Conservation (phyloP, 345 rosid species). For the Salix brachista region DNA sequence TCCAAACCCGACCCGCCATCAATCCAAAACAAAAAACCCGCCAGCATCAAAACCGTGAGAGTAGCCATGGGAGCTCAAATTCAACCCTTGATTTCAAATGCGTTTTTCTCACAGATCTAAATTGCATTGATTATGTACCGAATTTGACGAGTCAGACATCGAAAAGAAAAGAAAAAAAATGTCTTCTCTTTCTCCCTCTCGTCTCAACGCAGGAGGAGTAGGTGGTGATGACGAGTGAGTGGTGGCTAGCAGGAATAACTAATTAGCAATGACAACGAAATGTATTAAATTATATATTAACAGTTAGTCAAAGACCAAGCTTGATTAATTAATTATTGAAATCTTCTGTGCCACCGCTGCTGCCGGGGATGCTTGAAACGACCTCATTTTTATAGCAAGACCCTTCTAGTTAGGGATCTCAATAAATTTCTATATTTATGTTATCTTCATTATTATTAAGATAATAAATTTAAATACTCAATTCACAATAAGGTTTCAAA, state of each 20-base stretch:
- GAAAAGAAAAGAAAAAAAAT: neutral
- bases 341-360: too few relatives aligned
- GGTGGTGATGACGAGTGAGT: neutral
- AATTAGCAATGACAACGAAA: neutral
- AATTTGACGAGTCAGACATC: constrained; percentile 38
- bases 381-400: too few relatives aligned
- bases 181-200: neutral
- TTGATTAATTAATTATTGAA: too few relatives aligned
- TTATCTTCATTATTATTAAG: too few relatives aligned
- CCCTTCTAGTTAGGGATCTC: too few relatives aligned
- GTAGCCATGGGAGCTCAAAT: constrained; percentile 38
- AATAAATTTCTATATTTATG: too few relatives aligned
- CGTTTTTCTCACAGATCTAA: constrained; percentile 35
- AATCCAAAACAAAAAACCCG: constrained; percentile 21
- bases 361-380: too few relatives aligned
- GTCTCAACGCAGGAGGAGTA: neutral
- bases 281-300: neutral
- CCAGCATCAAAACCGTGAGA: constrained; percentile 18
- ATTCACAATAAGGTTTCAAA: too few relatives aligned
- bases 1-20: constrained; percentile 32
- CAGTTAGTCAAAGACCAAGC: too few relatives aligned
- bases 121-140: constrained; percentile 21
- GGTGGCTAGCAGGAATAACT: neutral
- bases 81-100: constrained; percentile 29
- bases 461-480: too few relatives aligned